Conservation (phyloP, 2,329 filamentous ascomycete genomes). For the Fusarium bactridioides region DNA sequence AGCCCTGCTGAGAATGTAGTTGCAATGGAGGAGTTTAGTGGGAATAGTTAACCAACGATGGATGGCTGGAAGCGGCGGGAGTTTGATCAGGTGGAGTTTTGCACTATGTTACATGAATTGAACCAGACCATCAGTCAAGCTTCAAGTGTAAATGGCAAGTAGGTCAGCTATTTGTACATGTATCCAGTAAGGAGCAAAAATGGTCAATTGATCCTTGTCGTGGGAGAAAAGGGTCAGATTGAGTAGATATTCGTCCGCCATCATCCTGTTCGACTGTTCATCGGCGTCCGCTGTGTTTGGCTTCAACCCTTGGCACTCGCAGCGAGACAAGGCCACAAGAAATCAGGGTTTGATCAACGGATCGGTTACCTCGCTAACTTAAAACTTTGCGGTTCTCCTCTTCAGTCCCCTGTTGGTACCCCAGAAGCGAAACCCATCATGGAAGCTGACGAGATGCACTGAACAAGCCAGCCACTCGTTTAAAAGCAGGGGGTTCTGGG, state of each 20-base stretch:
- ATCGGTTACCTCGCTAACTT: background rate
- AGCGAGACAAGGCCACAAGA: background rate
- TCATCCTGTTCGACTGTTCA: background rate
- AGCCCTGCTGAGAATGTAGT: slow-evolving; percentile 11
- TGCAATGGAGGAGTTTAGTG: slow-evolving; percentile 16
- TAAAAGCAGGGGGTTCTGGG: background rate
- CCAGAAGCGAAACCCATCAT: slow-evolving; percentile 5
- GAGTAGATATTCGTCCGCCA: background rate
- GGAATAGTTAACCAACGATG: background rate
- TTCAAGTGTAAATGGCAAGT: background rate
- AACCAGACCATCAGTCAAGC: background rate
- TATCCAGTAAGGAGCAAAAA: background rate
- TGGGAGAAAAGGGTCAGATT: background rate
- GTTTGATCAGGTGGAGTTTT: slow-evolving; percentile 28
- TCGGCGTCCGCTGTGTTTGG: background rate
- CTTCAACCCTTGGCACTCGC: background rate
- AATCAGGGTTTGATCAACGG: background rate
- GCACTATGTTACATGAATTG: slow-evolving; percentile 5
- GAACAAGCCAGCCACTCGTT: background rate
- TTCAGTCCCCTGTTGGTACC: slow-evolving; percentile 7
- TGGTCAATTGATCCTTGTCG: background rate
- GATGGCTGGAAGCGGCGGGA: slow-evolving; percentile 3
- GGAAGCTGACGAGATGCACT: background rate
- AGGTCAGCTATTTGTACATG: background rate
- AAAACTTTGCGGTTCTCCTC: background rate